phyloP scores from a whole-genome alignment of 2,329 filamentous ascomycete genomes.

The Gnomoniopsis sp. region DNA sequence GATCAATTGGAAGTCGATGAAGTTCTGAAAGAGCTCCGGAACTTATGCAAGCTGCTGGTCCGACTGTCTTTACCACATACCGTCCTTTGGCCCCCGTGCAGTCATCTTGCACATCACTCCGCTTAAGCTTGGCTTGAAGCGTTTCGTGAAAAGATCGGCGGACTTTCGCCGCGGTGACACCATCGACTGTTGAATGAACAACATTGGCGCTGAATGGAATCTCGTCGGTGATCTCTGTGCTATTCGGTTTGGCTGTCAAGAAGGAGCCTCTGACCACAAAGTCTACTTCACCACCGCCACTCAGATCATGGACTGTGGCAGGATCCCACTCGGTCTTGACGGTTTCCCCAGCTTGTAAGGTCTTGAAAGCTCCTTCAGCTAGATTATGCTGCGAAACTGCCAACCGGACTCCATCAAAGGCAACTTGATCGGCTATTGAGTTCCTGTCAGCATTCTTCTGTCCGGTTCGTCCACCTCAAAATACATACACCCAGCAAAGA shows the following conservation, averaged over 20 bases:
- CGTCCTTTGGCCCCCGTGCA: constrained; percentile 46
- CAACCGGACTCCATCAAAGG: constrained; percentile 52
- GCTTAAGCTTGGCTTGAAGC: constrained; percentile 29
- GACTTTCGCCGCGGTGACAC: constrained; percentile 47
- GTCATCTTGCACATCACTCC: constrained; percentile 48
- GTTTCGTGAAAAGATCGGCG: constrained; percentile 43
- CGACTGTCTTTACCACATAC: not conserved
- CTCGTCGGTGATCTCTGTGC: constrained; percentile 50
- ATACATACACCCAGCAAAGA: constrained; percentile 43
- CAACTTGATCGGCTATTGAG: constrained; percentile 36
- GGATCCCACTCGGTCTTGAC: constrained; percentile 53
- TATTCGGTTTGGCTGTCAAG: constrained; percentile 49
- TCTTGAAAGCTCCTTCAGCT: constrained; percentile 45
- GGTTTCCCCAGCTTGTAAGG: constrained; percentile 45
- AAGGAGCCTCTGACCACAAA: constrained; percentile 55
- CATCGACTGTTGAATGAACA: constrained; percentile 55
- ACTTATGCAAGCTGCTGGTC: no score
- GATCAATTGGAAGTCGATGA: not conserved
- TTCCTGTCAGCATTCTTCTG: not conserved
- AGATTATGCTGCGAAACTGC: constrained; percentile 43
- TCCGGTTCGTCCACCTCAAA: no score
- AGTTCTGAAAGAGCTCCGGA: not conserved
- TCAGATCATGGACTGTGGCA: constrained; percentile 52
- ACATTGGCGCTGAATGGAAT: constrained; percentile 58
- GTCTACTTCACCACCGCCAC: constrained; percentile 50